Evolutionary conservation across 495 filamentous ascomycete genomes (phyloP).

Genomic region (Aspergillus conjunctus): DNA sequence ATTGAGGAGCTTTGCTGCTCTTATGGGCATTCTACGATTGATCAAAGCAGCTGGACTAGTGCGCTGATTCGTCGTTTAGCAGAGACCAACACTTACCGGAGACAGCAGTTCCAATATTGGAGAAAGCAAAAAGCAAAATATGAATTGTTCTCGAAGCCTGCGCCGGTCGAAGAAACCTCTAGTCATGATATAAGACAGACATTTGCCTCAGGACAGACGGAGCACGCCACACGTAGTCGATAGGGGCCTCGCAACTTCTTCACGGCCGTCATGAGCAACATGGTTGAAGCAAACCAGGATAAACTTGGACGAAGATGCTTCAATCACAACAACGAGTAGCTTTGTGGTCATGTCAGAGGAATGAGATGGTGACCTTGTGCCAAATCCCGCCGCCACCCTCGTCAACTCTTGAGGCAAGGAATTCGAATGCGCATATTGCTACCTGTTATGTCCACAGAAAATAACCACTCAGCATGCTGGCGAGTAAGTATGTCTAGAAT

Average conservation of each 20-base stretch:
- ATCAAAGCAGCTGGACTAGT: neutral
- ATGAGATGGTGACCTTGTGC: neutral
- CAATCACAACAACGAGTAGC: neutral
- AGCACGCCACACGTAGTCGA: neutral
- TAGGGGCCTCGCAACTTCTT: neutral
- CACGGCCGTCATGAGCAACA: neutral
- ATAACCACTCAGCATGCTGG: neutral
- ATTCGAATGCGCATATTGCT: conserved; percentile 9
- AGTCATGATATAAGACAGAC: no score
- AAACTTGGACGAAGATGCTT: neutral
- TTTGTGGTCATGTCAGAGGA: neutral
- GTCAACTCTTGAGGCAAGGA: neutral
- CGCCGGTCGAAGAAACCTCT: no score
- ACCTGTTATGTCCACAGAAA: neutral
- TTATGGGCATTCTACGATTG: neutral
- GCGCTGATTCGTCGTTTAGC: neutral
- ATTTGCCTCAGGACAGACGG: neutral
- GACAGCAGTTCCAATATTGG: conserved; percentile 4
- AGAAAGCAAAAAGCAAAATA: neutral
- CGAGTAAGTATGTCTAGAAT: neutral
- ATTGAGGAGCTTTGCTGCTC: neutral
- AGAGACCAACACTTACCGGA: neutral
- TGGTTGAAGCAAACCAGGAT: neutral
- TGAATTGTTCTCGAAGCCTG: neutral
- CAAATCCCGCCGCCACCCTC: neutral